A percentile compares a stretch with the other conserved stretches of the same genome.
These are phyloP conservation scores for Malassezia yamatoensis DNA, from an alignment of 1,284 basidiomycete genomes.

Conservation along the genomic window DNA sequence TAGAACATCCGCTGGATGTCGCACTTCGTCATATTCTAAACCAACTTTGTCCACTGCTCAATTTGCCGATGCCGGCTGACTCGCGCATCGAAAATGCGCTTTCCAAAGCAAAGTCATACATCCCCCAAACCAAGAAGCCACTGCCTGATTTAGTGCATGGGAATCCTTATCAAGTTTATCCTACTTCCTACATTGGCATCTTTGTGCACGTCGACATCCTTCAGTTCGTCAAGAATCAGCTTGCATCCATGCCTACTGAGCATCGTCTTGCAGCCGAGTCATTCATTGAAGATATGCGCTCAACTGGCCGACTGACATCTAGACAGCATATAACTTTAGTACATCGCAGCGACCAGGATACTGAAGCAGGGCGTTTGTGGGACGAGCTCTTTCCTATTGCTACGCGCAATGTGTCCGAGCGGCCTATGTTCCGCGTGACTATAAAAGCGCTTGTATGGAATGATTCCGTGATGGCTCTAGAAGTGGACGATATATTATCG, in stretches of 20 bases:
- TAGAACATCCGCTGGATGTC: constrained; percentile 50
- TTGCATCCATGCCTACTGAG: constrained; percentile 9
- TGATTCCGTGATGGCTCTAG: constrained; percentile 62
- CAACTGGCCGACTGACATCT: constrained; percentile 53
- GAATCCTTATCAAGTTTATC: constrained; percentile 3
- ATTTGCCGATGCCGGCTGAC: constrained; percentile 14
- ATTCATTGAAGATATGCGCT: constrained; percentile 28
- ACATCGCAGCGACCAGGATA: constrained; percentile 51
- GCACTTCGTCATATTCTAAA: constrained; percentile 17
- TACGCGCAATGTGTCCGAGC: constrained; percentile 25
- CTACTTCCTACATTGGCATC: constrained; percentile 31
- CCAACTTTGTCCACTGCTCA: constrained; percentile 15
- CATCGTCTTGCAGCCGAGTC: background rate
- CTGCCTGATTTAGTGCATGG: constrained; percentile 14
- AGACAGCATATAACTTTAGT: constrained; percentile 76
- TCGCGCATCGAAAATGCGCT: constrained; percentile 17
- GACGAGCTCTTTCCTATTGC: constrained; percentile 30
- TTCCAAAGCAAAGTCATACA: background rate
- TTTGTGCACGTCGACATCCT: constrained; percentile 25
- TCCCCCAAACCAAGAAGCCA: constrained; percentile 7
- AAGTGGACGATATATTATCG: constrained; percentile 4
- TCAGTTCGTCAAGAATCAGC: background rate
- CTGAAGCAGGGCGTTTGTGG: constrained; percentile 19
- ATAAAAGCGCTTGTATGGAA: constrained; percentile 65
- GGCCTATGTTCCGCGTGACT: constrained; percentile 56